phyloP scores from a whole-genome alignment of 169 alveolate genomes.

The Besnoitia besnoiti region DNA sequence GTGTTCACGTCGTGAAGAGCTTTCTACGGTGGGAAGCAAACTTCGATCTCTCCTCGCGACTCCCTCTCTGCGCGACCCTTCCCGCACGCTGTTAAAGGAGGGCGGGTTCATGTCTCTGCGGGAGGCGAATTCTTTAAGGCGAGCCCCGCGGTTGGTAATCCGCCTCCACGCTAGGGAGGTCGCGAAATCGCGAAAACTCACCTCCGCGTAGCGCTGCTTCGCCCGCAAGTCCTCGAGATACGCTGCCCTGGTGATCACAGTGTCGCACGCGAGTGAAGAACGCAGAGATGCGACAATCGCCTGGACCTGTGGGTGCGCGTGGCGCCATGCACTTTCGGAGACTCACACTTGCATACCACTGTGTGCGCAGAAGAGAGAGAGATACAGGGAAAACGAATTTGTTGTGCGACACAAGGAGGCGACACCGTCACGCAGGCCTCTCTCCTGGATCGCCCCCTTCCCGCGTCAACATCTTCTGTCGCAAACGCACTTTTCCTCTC shows the following conservation, averaged over 20 bases:
- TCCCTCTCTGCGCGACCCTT: not conserved
- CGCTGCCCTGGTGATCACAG: not conserved
- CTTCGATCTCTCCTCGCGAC: not conserved
- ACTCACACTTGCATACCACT: not conserved
- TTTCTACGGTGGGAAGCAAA: too few species aligned
- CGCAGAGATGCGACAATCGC: not conserved
- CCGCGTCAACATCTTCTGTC: too few species aligned
- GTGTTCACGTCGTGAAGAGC: too few species aligned
- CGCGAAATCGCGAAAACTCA: not conserved
- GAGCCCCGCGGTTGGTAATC: not conserved
- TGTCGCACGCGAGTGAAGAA: not conserved
- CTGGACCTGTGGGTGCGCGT: not conserved
- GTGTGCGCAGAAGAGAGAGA: not conserved
- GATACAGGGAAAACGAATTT: not conserved
- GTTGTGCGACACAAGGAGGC: not conserved
- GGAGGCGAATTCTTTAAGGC: not conserved
- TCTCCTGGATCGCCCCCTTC: too few species aligned
- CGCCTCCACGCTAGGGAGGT: not conserved
- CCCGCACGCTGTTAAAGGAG: not conserved
- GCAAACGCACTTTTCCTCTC: too few species aligned
- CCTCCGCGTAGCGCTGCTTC: conserved; percentile 25
- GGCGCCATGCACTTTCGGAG: not conserved
- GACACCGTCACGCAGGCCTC: too few species aligned
- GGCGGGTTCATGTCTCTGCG: not conserved
- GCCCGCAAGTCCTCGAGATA: conserved; percentile 20